Base-by-base conservation (phyloP, 176 grass and related monocot species). In the Microstegium vimineum region DNA sequence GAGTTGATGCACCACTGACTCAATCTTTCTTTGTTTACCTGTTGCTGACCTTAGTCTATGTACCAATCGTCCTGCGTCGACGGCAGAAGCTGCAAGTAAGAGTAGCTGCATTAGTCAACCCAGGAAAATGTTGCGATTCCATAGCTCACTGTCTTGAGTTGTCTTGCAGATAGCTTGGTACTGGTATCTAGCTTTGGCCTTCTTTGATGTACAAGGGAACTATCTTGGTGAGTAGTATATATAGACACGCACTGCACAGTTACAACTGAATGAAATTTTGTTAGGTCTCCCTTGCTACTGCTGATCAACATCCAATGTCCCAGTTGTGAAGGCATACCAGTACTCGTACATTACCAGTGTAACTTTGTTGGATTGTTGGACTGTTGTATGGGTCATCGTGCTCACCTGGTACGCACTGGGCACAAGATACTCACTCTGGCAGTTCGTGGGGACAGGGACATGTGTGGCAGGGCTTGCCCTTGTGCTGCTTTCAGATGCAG, bases 161-260 rank as follows among this genome's bases (percentile, higher is more conserved):
- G 42, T 43, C 31, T 87, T 89, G 74, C 90, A 98, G 95, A 88
- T 95, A 84, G 68, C 79, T 25, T 98, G 95, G 95, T 95, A 98
- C 35, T 98, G 90, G 95, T 98, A 98, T 26, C 5, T 93, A 7
- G 90, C 73, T 9, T 15, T 98, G 54, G 90, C 92, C 27, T 78
- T 95, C 85, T 81, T 90, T 66, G 92, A 98, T 81, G 90, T 95
- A 4, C 89, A 95, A 69, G 92, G 84, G 46, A 95, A 91, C 47
- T 98, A 86, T 87, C 87, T 98, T 22, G 72, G 96, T 98, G 76
- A 86, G 89, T 56, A 68, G 26, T n/a, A n/a, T n/a, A n/a, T 30
- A 28, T 14, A 27, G 52, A 0, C 59, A 75, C 41, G 2, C 6
- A 49, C 56, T 22, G n/a, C 16, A 56, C 57, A 78, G 18, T 78